Evolutionary conservation across 78 protist species (phyloP).

Genomic region (Chrysochromulina tobinii): DNA sequence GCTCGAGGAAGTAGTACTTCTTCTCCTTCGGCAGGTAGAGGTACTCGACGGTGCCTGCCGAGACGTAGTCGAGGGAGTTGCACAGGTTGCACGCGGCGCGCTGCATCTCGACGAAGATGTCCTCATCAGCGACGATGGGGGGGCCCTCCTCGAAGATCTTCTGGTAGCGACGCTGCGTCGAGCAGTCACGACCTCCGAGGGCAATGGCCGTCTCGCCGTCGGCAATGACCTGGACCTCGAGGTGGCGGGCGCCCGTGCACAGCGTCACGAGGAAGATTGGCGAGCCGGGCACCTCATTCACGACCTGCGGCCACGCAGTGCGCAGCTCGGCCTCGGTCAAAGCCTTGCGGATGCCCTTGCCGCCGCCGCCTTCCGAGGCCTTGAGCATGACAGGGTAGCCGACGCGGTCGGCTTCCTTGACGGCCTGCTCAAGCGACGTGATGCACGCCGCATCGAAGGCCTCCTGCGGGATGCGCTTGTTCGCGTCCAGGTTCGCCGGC

Average conservation of each 20-base stretch:
- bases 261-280: conserved; percentile 86
- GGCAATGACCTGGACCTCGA: conserved; percentile 47
- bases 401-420: conserved; percentile 17
- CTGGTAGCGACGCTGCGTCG: conserved; percentile 88
- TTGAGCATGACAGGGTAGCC: conserved; percentile 92
- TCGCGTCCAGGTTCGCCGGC: conserved; percentile 22
- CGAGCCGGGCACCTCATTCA: conserved; percentile 82
- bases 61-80: conserved; percentile 85
- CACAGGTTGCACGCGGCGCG: conserved; percentile 90
- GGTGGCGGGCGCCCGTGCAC: conserved; percentile 45
- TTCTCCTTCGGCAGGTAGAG: conserved; percentile 53
- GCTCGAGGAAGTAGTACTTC: conserved; percentile 79
- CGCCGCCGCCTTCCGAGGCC: conserved; percentile 87
- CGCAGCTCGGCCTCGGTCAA: conserved; percentile 53
- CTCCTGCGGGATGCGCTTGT: conserved; percentile 12
- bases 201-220: conserved; percentile 69
- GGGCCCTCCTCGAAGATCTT: conserved; percentile 94
- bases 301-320: not conserved
- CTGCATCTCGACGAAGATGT: conserved; percentile 69
- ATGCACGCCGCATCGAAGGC: conserved; percentile 55
- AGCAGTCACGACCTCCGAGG: conserved; percentile 87
- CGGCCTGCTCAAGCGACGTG: conserved; percentile 40
- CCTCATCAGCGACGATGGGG: conserved; percentile 42
- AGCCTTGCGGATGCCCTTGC: conserved; percentile 90
- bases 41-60: conserved; percentile 97